phyloP scores from a whole-genome alignment of 1,284 basidiomycete genomes.

The Melampsora americana region DNA sequence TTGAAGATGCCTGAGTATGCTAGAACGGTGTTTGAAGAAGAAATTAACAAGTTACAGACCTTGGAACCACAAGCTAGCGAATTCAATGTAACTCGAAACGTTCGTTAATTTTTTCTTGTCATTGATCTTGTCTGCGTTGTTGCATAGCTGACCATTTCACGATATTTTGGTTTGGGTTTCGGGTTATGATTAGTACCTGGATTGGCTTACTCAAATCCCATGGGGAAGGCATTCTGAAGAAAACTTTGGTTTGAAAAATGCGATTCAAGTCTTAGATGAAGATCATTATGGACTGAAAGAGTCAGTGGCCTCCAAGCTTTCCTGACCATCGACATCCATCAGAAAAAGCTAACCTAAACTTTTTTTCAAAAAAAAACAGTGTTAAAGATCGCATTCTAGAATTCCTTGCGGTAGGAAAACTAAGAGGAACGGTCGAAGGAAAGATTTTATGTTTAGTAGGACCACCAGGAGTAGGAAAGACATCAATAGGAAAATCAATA shows the following conservation, averaged over 20 bases:
- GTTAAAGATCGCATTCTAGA: conserved; percentile 97
- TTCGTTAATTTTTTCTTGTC: conserved; percentile 40
- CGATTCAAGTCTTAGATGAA: conserved; percentile 80
- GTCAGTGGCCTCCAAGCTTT: conserved; percentile 1
- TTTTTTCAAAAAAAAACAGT: conserved; percentile 32
- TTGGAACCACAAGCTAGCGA: conserved; percentile 86
- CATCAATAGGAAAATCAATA: conserved; percentile 80
- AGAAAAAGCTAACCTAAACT: background rate
- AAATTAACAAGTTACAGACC: conserved; percentile 83
- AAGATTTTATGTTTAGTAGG: conserved; percentile 97
- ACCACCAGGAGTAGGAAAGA: conserved; percentile 96
- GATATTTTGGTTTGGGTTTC: background rate
- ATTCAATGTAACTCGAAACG: conserved; percentile 78
- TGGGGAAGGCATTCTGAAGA: conserved; percentile 95
- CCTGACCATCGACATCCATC: background rate
- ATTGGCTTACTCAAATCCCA: conserved; percentile 82
- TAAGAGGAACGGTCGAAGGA: conserved; percentile 88
- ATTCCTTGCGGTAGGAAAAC: conserved; percentile 95
- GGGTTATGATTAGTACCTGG: conserved; percentile 67
- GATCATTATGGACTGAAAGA: conserved; percentile 96
- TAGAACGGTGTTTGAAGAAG: conserved; percentile 93
- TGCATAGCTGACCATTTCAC: background rate
- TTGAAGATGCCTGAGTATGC: conserved; percentile 92
- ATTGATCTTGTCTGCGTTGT: background rate
- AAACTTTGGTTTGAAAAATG: conserved; percentile 85